Evolutionary conservation across 805 yeast species (phyloP), one percentile per base, ranked within the genome.

Genomic region (Myxozyma sirexii): DNA sequence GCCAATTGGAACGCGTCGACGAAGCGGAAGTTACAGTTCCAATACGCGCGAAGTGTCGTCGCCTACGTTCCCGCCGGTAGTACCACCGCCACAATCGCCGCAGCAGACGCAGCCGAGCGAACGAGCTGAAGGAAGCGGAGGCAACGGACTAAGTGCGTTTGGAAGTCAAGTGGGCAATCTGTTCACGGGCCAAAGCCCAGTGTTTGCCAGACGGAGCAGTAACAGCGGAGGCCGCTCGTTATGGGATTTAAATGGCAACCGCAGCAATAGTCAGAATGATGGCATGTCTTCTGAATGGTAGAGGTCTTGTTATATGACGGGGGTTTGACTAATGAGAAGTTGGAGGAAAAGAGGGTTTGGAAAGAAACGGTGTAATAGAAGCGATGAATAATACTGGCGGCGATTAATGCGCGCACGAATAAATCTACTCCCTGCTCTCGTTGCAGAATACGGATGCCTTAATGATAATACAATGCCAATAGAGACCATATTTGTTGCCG

Each of bases 1-100:
- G 8, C 60, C 60, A 31, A 60, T 60, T 15, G 64, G 60, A 21
- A 60, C 60, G 5, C 51, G 60, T 10, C 60, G 60, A 8, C 51
- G 58, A n/a, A 52, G 57, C 27, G 58, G 56, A 10, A 51, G 56
- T 27, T 55, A 45, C 21, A 33, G 26, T 7, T 56, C 59, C 13
- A 15, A 10, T 29, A 29, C 33, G 10, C 10, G 6, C 10, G 33
- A 29, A 29, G 33, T 29, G 10, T 29, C 33, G 33, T 29, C 33
- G 6, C 39, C 29, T 43, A 37, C 15, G 5, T 48, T 23, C 26
- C 5, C 45, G 5, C 4, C 17, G 10, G 26, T n/a, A n/a, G n/a
- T n/a, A n/a, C n/a, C n/a, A n/a, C n/a, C 7, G 29, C 50, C 3
- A 17, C 41, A 33, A n/a, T n/a, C n/a, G n/a, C n/a, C n/a, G 38